phyloP scores from a whole-genome alignment of 2,329 filamentous ascomycete species.

The Purpureocillium lavendulum region DNA sequence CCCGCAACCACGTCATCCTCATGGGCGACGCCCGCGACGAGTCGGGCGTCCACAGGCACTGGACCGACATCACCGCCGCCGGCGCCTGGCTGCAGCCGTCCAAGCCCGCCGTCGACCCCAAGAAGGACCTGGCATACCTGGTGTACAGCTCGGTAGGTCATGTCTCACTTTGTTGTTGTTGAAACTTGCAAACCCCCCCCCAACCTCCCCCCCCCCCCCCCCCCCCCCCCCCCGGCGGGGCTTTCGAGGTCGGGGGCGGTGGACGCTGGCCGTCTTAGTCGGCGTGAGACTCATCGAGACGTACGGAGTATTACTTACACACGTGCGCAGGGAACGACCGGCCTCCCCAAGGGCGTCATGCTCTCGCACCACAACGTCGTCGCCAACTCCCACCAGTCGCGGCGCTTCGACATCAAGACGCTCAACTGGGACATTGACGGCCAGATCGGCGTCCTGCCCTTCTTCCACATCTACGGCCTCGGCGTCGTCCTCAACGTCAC shows the following conservation, averaged over 20 bases:
- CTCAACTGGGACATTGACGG: constrained; percentile 58
- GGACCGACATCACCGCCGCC: constrained; percentile 56
- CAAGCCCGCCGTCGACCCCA: constrained; percentile 54
- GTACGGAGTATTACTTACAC: too few species aligned
- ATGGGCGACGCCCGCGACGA: constrained; percentile 63
- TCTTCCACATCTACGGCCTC: constrained; percentile 75
- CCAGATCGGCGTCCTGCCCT: constrained; percentile 72
- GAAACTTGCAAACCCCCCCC: too few species aligned
- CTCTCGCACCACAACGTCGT: constrained; percentile 78
- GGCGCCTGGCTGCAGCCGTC: constrained; percentile 42
- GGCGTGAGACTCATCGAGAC: too few species aligned
- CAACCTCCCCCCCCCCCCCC: too few species aligned
- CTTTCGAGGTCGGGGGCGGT: too few species aligned
- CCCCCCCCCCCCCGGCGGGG: too few species aligned
- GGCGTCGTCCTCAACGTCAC: constrained; percentile 20
- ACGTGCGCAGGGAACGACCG: constrained; percentile 72
- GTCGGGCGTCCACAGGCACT: constrained; percentile 56
- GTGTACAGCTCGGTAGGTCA: constrained; percentile 63
- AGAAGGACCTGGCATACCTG: constrained; percentile 71
- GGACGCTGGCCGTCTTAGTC: too few species aligned
- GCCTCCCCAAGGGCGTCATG: constrained; percentile 85
- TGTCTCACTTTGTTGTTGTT: background rate
- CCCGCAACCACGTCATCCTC: constrained; percentile 63
- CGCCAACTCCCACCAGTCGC: constrained; percentile 57
- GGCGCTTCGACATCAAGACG: constrained; percentile 43